Evolutionary conservation across 345 rosid genomes (phyloP).

Genomic region (Melaleuca alternifolia): DNA sequence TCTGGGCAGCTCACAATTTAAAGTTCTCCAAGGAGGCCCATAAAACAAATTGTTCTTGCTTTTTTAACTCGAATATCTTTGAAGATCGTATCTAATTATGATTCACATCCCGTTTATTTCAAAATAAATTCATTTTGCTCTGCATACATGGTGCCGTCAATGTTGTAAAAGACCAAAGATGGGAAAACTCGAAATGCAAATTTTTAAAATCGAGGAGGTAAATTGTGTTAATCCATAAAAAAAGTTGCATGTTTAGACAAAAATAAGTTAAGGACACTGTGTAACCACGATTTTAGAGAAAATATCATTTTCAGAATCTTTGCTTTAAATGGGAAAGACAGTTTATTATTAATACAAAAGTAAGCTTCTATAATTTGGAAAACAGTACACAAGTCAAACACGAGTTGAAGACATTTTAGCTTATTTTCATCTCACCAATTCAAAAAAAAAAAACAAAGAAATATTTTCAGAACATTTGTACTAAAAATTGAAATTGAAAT

Average conservation of each 20-base stretch:
- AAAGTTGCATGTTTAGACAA: not conserved
- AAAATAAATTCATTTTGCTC: not conserved
- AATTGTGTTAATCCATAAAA: accelerated
- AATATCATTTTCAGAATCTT: not conserved
- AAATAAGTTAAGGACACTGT: not conserved
- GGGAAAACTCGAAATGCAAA: not conserved
- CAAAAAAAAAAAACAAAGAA: not conserved
- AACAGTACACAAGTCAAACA: not conserved
- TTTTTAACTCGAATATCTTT: not conserved
- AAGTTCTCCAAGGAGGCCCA: not conserved
- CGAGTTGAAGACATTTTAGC: no score
- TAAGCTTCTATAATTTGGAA: not conserved
- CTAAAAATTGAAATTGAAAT: not conserved
- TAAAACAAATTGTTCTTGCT: not conserved
- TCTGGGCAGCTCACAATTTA: not conserved
- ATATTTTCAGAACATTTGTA: not conserved
- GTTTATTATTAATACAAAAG: not conserved
- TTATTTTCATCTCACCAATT: no score
- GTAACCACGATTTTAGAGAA: not conserved
- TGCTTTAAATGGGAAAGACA: not conserved
- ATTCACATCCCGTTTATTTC: no score
- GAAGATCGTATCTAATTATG: not conserved
- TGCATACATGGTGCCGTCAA: accelerated
- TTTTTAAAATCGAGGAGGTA: not conserved
- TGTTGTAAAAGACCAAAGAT: not conserved